These are phyloP conservation scores for Solanum phureja DNA, from an alignment of 257 asterid genomes.

Conservation along the genomic window DNA sequence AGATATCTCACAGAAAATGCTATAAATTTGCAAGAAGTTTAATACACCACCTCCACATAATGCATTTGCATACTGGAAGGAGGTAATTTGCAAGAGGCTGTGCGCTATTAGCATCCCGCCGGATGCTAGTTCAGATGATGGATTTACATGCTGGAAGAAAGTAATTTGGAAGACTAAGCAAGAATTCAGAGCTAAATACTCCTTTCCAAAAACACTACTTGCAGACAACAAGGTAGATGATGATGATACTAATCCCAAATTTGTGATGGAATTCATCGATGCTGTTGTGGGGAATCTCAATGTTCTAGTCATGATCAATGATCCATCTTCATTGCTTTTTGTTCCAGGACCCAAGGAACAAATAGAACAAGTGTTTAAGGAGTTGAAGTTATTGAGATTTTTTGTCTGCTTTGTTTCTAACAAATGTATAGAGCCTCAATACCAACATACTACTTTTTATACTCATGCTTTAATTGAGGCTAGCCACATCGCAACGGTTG, in stretches of 20 bases:
- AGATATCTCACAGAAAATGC: not conserved
- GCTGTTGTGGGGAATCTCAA: not conserved
- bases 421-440: not conserved
- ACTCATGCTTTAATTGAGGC: not conserved
- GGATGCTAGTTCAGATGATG: too few species aligned
- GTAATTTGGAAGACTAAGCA: not conserved
- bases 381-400: not conserved
- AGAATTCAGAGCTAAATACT: not conserved
- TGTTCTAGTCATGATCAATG: not conserved
- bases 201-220: not conserved
- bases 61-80: not conserved
- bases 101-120: not conserved
- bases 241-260: not conserved
- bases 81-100: not conserved
- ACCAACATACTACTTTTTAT: not conserved
- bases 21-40: not conserved
- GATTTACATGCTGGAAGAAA: not conserved
- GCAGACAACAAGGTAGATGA: not conserved
- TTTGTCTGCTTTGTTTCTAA: not conserved
- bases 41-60: rapidly evolving
- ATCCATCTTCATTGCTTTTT: not conserved
- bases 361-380: not conserved
- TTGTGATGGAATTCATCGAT: not conserved
- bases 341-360: not conserved
- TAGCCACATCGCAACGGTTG: not conserved